These are phyloP conservation scores for Saccharata proteae DNA, from an alignment of 2,329 filamentous ascomycete genomes.

Conservation along the genomic window DNA sequence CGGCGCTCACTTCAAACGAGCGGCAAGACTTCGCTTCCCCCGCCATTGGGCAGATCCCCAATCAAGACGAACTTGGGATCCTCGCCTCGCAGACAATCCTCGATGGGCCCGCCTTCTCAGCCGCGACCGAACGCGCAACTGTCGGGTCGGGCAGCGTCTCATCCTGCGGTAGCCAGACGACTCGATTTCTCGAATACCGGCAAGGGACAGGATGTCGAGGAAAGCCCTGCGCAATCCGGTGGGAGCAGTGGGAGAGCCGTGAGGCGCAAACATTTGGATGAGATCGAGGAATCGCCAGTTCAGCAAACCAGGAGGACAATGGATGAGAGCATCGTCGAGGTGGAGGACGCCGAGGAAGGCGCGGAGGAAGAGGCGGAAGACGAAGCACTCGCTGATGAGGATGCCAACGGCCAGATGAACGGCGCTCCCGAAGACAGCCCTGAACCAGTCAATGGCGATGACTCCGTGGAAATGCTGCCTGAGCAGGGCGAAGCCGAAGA, in stretches of 20 bases:
- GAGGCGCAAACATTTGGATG: constrained; percentile 18
- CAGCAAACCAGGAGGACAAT: constrained; percentile 16
- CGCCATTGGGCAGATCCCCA: constrained; percentile 45
- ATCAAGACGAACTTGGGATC: constrained; percentile 47
- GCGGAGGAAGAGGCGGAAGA: constrained; percentile 16
- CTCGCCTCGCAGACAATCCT: constrained; percentile 50
- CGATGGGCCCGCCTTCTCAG: constrained; percentile 42
- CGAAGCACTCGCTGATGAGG: too few relatives aligned
- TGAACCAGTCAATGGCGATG: constrained; percentile 18
- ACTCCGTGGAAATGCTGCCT: constrained; percentile 14
- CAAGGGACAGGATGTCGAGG: too few relatives aligned
- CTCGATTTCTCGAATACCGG: constrained; percentile 40
- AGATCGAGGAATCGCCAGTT: constrained; percentile 22
- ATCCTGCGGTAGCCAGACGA: constrained; percentile 38
- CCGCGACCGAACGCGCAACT: constrained; percentile 26
- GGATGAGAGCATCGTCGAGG: constrained; percentile 22
- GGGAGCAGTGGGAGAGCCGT: constrained; percentile 16
- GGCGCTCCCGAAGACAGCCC: constrained; percentile 18
- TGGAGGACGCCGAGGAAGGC: constrained; percentile 20
- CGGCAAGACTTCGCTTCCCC: constrained; percentile 33
- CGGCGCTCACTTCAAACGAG: constrained; percentile 32
- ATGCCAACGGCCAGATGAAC: constrained; percentile 9
- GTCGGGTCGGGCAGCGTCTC: constrained; percentile 19
- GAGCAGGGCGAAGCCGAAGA: constrained; percentile 19
- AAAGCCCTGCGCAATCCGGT: constrained; percentile 17